These are phyloP conservation scores for Dryas alaskensis DNA, from an alignment of 306 rosid species.

Conservation along the genomic window DNA sequence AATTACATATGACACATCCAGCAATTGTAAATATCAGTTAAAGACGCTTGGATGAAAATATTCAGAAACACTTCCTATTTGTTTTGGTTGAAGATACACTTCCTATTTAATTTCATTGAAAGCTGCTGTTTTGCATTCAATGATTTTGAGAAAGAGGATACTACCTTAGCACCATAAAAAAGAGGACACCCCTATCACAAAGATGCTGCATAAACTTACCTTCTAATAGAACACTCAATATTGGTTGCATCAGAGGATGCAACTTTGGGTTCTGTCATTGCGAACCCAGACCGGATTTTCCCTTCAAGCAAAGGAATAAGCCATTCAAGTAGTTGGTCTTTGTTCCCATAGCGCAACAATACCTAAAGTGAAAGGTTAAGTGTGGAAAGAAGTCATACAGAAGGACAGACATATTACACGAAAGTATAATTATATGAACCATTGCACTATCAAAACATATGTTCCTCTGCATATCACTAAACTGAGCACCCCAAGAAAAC, in stretches of 20 bases:
- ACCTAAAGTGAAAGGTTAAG: conserved; percentile 51
- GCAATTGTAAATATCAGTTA: neutral
- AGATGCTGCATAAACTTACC: conserved; percentile 43
- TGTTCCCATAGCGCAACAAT: conserved; percentile 79
- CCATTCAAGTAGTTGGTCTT: conserved; percentile 79
- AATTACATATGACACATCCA: neutral
- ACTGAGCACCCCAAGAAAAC: too few relatives aligned
- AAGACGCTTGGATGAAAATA: neutral
- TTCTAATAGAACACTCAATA: conserved; percentile 78
- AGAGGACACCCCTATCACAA: conserved; percentile 12
- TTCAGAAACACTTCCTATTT: neutral
- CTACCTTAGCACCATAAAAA: neutral
- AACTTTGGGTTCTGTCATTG: conserved; percentile 89
- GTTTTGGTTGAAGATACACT: neutral
- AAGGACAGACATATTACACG: neutral
- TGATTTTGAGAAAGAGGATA: neutral
- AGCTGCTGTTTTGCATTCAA: neutral
- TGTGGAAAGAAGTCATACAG: conserved; percentile 15
- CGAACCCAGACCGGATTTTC: conserved; percentile 88
- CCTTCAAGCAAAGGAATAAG: conserved; percentile 93
- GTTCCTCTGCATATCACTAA: conserved; percentile 1
- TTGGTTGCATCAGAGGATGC: conserved; percentile 98
- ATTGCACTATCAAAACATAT: neutral
- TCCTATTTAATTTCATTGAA: neutral
- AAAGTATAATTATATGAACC: neutral